These are phyloP conservation scores for Fusarium udum DNA, from an alignment of 2,329 filamentous ascomycete genomes.

Conservation along the genomic window DNA sequence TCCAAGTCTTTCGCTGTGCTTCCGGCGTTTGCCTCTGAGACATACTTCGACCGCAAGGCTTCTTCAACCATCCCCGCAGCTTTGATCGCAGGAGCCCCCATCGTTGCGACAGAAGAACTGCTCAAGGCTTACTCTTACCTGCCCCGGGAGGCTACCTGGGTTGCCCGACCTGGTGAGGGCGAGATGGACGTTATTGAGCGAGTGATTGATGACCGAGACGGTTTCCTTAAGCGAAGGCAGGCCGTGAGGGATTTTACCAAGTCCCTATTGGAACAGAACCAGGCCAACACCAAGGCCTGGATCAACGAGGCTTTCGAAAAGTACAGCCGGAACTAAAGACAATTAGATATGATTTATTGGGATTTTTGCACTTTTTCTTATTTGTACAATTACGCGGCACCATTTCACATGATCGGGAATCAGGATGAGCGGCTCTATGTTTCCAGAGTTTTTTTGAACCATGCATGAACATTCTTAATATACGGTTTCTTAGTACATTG, in stretches of 20 bases:
- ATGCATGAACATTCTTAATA: conserved; percentile 36
- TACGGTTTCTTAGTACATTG: conserved; percentile 22
- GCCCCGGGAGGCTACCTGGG: conserved; percentile 39
- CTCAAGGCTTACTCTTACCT: conserved; percentile 42
- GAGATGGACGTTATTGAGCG: conserved; percentile 43
- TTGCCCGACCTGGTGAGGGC: conserved; percentile 35
- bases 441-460: conserved; percentile 20
- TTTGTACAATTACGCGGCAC: conserved; percentile 25
- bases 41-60: conserved; percentile 44
- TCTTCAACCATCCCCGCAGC: conserved; percentile 44
- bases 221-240: conserved; percentile 33
- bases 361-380: conserved; percentile 13
- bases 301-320: conserved; percentile 26
- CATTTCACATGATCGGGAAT: conserved; percentile 36
- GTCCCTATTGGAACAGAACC: conserved; percentile 32
- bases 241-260: conserved; percentile 25
- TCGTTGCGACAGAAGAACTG: conserved; percentile 40
- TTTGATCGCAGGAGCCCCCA: conserved; percentile 41
- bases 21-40: conserved; percentile 41
- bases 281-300: conserved; percentile 35
- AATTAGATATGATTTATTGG: conserved; percentile 26
- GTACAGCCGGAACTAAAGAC: conserved; percentile 7
- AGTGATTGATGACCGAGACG: conserved; percentile 36
- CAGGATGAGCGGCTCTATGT: conserved; percentile 35
- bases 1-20: conserved; percentile 37